A percentile compares a stretch with the other conserved stretches of the same genome.
phyloP scores from a whole-genome alignment of 163 green algal genomes.

The Coccomyxa subellipsoidea region DNA sequence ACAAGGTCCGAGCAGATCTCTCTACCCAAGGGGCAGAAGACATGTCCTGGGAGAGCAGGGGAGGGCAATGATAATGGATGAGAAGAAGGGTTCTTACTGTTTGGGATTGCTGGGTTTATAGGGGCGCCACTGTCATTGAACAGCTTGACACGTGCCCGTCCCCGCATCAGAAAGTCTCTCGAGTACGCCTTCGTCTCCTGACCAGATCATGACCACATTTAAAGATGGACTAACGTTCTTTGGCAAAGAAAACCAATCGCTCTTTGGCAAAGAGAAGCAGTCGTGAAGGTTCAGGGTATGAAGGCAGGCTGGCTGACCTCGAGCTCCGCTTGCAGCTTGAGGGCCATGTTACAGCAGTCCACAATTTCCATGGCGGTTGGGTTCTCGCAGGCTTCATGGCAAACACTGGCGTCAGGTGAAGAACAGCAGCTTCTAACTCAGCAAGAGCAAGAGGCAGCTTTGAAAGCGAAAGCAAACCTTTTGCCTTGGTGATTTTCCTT shows the following conservation, averaged over 20 bases:
- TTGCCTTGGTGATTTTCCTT: constrained; percentile 37
- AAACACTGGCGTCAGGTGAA: too few species aligned
- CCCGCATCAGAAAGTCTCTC: constrained; percentile 38
- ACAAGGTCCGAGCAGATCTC: too few species aligned
- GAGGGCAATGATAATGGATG: background rate
- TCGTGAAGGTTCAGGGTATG: too few species aligned
- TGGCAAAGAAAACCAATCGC: background rate
- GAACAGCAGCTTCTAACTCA: too few species aligned
- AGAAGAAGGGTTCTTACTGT: background rate
- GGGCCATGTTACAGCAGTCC: constrained; percentile 37
- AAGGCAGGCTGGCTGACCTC: constrained; percentile 31
- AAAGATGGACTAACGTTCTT: background rate
- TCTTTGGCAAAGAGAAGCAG: background rate
- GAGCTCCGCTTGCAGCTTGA: constrained; percentile 47
- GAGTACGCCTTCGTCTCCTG: constrained; percentile 50
- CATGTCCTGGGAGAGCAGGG: too few species aligned
- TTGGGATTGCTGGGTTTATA: constrained; percentile 43
- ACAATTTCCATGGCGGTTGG: constrained; percentile 46
- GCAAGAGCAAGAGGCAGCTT: too few species aligned
- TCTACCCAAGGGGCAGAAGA: too few species aligned
- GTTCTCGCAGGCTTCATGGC: constrained; percentile 48
- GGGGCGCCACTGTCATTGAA: constrained; percentile 35
- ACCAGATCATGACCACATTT: background rate
- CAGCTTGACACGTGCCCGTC: constrained; percentile 51
- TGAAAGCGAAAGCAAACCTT: constrained; percentile 16